phyloP scores from a whole-genome alignment of 441 rosid genomes.

The Syzygium malaccense region DNA sequence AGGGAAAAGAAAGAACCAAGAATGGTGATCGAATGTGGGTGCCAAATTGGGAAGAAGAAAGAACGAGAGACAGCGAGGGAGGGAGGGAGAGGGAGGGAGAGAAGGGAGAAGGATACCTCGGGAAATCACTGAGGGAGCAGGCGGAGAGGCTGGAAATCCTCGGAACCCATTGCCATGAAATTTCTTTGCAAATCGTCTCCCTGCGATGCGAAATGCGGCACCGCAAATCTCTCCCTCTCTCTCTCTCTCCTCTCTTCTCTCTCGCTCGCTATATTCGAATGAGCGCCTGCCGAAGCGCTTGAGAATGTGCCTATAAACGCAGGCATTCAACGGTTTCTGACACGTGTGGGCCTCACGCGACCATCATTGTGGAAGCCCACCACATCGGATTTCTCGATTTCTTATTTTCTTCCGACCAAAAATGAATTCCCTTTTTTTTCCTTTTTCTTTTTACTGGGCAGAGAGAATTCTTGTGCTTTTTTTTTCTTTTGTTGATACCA shows the following conservation, averaged over 20 bases:
- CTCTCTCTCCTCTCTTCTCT: conserved; percentile 20
- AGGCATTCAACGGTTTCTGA: background rate
- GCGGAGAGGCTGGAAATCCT: conserved; percentile 19
- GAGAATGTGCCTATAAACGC: conserved; percentile 14
- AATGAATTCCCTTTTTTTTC: background rate
- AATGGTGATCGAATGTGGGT: background rate
- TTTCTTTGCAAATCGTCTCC: conserved; percentile 10
- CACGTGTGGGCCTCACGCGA: background rate
- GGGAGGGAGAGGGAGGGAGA: background rate
- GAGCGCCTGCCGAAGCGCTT: conserved; percentile 45
- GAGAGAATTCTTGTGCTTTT: background rate
- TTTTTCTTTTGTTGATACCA: no score
- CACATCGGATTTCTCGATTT: background rate
- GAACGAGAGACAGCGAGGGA: background rate
- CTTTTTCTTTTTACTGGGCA: background rate
- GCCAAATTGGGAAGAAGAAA: background rate
- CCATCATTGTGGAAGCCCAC: background rate
- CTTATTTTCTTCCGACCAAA: background rate
- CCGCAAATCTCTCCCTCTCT: conserved; percentile 12
- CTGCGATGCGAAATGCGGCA: background rate
- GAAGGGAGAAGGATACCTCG: conserved; percentile 9
- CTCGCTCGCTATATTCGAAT: conserved; percentile 34
- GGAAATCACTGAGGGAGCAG: conserved; percentile 13
- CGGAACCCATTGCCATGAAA: conserved; percentile 10
- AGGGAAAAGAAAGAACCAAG: background rate